Base-by-base conservation (phyloP, 352 stramenopile species). In the Phytophthora hybrid region DNA sequence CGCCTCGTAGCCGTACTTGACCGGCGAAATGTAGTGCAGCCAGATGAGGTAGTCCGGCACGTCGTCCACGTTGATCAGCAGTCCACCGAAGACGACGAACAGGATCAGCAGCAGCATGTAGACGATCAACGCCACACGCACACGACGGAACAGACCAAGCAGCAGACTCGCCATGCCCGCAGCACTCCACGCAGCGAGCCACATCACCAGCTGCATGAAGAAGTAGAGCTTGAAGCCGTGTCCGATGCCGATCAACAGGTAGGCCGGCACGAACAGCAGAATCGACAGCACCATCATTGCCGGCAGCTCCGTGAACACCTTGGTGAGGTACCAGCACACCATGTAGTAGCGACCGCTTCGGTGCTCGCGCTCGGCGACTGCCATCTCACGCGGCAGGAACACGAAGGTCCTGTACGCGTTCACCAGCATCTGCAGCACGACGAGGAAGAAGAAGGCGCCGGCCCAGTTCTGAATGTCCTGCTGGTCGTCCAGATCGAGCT, bases 11-110 rank as follows among this genome's bases (percentile, higher is more conserved):
- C 74, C 71, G 37, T 74, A 82, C 47, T 82, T 87, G 4, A 89
- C 55, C 0, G 80, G 80, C 26, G 82, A 89, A n/a, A 87, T 81
- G 68, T 89, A 89, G 65, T 85, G 76, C 53, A 89, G 63, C 79
- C 82, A 89, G 75, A 83, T 84, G 63, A 89, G 64, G 65, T 85
- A 89, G 71, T 82, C 69, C 16, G 77, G 79, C 4, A 82, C 63
- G 44, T 87, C 81, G 69, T 81, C 73, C 29, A 79, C 76, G 66
- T 89, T 85, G 11, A 87, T 53, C 7, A 89, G 56, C 18, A 89
- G 52, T 0, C 79, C 80, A n/a, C 80, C 80, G 31, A 86, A 87
- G 3, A 80, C 64, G 31, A 84, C 79, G 19, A 89, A 77, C 10
- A 85, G 71, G 10, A 79, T 21, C 37, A 86, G 34, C 34, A 89